Evolutionary conservation across 805 yeast genomes (phyloP).

Genomic region (Hagleromyces aurorensis): DNA sequence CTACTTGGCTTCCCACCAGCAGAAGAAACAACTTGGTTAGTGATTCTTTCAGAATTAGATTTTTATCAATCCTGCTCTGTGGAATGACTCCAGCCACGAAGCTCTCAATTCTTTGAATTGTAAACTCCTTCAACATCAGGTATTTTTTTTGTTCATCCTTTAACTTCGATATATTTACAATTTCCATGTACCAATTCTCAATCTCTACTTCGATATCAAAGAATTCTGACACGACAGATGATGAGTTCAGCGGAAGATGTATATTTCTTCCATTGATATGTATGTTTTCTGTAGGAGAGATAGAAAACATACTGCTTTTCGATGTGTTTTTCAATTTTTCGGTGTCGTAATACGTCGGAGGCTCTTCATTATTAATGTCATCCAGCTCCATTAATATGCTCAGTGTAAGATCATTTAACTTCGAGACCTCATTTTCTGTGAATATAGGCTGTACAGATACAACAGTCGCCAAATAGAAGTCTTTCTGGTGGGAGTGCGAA

Average conservation of each 20-base stretch:
- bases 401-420: slow-evolving; percentile 59
- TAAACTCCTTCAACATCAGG: slow-evolving; percentile 19
- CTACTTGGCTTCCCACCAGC: slow-evolving; percentile 55
- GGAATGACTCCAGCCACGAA: slow-evolving; percentile 12
- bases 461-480: slow-evolving; percentile 81
- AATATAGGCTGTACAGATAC: slow-evolving; percentile 96
- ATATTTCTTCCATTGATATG: too few species aligned
- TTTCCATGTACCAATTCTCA: slow-evolving; percentile 30
- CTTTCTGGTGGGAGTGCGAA: slow-evolving; percentile 90
- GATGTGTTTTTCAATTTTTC: slow-evolving; percentile 1
- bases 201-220: slow-evolving; percentile 22
- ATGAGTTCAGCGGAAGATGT: too few species aligned
- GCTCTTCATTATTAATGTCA: slow-evolving; percentile 20
- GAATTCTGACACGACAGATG: slow-evolving; percentile 1
- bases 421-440: slow-evolving; percentile 79
- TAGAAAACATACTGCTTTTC: not conserved
- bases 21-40: slow-evolving; percentile 68
- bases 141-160: slow-evolving; percentile 25
- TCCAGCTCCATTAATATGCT: slow-evolving; percentile 24
- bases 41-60: slow-evolving; percentile 17
- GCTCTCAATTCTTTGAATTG: slow-evolving; percentile 18
- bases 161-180: slow-evolving; percentile 25
- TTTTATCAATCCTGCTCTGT: slow-evolving; percentile 14
- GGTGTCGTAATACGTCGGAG: slow-evolving; percentile 20
- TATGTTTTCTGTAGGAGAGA: too few species aligned